A percentile compares a stretch with the other conserved stretches of the same genome.
These are phyloP conservation scores for Boletales sp. DNA, from an alignment of 768 basidiomycete species.

Conservation along the genomic window DNA sequence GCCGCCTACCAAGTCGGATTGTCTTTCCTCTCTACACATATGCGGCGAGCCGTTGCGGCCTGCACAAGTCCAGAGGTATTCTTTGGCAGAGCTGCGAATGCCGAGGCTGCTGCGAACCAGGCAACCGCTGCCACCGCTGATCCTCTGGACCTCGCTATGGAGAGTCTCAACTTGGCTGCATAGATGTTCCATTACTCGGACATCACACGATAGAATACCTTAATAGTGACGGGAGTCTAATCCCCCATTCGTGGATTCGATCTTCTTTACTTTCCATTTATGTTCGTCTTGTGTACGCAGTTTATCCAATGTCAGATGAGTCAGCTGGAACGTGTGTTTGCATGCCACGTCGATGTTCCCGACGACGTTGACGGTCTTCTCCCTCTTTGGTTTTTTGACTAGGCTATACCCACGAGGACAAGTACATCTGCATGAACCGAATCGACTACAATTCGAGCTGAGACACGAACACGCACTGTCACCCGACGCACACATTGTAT, in stretches of 20 bases:
- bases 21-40: conserved; percentile 87
- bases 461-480: conserved; percentile 62
- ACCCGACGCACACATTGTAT: conserved; percentile 44
- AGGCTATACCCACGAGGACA: conserved; percentile 6
- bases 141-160: conserved; percentile 64
- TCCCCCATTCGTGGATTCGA: conserved; percentile 1
- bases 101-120: conserved; percentile 32
- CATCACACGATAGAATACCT: conserved; percentile 6
- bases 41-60: conserved; percentile 92
- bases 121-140: conserved; percentile 42
- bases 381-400: conserved; percentile 32
- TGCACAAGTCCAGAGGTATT: conserved; percentile 92
- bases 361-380: conserved; percentile 45
- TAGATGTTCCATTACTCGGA: conserved; percentile 7
- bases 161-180: conserved; percentile 36
- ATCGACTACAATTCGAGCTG: conserved; percentile 47
- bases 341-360: conserved; percentile 31
- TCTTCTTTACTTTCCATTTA: conserved; percentile 2
- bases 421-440: neutral
- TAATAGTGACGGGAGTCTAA: conserved; percentile 12
- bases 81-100: conserved; percentile 53
- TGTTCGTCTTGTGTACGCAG: neutral
- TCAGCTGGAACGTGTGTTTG: conserved; percentile 8
- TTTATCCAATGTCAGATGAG: conserved; percentile 9
- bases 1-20: conserved; percentile 97